Conservation (phyloP, 371 early-diverging fungal species). For the Mucor lusitanicus region DNA sequence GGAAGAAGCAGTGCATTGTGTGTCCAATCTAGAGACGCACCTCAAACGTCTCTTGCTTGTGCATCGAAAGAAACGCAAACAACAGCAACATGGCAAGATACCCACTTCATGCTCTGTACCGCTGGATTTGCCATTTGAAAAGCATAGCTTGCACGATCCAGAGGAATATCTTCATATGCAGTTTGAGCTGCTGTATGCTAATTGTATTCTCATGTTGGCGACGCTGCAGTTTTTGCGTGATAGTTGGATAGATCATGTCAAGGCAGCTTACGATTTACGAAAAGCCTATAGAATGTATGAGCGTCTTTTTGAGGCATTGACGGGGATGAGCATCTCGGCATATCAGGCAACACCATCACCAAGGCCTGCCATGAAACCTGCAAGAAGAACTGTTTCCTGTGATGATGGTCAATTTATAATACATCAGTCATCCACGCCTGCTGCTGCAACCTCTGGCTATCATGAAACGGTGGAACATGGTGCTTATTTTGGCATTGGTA, state of each 20-base stretch:
- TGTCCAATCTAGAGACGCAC: neutral
- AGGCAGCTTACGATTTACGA: slow-evolving; percentile 34
- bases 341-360: neutral
- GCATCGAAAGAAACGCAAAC: neutral
- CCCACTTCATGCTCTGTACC: neutral
- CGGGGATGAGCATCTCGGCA: neutral
- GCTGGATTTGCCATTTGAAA: neutral
- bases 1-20: slow-evolving; percentile 7
- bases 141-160: neutral
- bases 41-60: neutral
- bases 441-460: too few relatives aligned
- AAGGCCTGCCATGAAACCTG: neutral
- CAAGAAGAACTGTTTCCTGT: neutral
- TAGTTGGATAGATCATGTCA: slow-evolving; percentile 35
- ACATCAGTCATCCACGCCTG: neutral
- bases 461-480: slow-evolving; percentile 20
- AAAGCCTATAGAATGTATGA: slow-evolving; percentile 36
- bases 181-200: slow-evolving; percentile 25
- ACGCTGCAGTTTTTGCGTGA: slow-evolving; percentile 33
- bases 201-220: slow-evolving; percentile 33
- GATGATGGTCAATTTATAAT: neutral
- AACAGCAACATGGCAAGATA: too few relatives aligned
- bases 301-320: slow-evolving; percentile 20
- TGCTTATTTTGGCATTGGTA: slow-evolving; percentile 34
- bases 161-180: slow-evolving; percentile 8